Conservation (phyloP, 2,329 filamentous ascomycete species). For the Penicillium sp. region DNA sequence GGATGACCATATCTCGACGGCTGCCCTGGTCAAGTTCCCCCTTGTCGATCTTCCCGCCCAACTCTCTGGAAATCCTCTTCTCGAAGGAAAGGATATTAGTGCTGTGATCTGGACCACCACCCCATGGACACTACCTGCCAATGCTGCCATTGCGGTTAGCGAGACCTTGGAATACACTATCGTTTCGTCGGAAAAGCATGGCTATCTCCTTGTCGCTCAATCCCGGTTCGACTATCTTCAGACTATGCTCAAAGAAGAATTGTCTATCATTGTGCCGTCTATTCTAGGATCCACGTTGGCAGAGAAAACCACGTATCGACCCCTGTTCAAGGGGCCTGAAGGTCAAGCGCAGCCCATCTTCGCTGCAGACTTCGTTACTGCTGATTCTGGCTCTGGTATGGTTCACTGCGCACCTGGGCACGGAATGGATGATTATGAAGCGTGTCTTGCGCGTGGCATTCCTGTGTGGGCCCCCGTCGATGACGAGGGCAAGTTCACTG, state of each 20-base stretch:
- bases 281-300: constrained; percentile 64
- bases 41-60: constrained; percentile 51
- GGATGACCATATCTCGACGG: constrained; percentile 57
- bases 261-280: constrained; percentile 51
- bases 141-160: constrained; percentile 81
- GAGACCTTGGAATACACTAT: constrained; percentile 69
- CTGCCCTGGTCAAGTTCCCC: constrained; percentile 71
- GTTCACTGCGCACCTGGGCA: constrained; percentile 94
- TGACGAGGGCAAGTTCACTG: constrained; percentile 74
- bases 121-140: constrained; percentile 93
- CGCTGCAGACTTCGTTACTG: constrained; percentile 82
- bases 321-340: constrained; percentile 61
- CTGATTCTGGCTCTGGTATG: constrained; percentile 87
- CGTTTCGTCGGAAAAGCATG: constrained; percentile 55
- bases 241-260: constrained; percentile 49
- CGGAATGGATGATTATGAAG: constrained; percentile 92
- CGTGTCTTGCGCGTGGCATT: constrained; percentile 68
- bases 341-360: constrained; percentile 66
- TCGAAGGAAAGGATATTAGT: constrained; percentile 55
- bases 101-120: constrained; percentile 99
- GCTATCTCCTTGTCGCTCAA: constrained; percentile 66
- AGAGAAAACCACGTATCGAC: constrained; percentile 61
- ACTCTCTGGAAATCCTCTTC: constrained; percentile 40
- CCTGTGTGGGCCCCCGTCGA: constrained; percentile 78
- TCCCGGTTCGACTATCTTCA: constrained; percentile 61